Conservation (phyloP, 1,284 basidiomycete species). For the Heterobasidion annosum region DNA sequence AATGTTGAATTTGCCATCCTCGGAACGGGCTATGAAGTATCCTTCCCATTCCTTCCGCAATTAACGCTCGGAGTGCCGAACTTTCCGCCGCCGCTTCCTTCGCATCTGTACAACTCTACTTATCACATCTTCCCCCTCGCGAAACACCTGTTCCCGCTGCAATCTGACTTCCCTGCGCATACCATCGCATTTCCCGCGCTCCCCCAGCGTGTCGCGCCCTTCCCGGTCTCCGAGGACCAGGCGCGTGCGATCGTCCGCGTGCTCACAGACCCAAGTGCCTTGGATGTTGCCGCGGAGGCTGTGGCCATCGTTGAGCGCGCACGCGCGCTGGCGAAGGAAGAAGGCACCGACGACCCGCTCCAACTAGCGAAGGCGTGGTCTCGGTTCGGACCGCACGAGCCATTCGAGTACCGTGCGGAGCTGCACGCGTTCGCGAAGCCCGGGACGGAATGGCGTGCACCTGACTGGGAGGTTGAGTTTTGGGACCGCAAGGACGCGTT, state of each 20-base stretch:
- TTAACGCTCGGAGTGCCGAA: conserved; percentile 26
- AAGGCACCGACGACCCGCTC: conserved; percentile 16
- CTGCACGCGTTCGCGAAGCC: conserved; percentile 40
- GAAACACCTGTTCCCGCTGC: conserved; percentile 41
- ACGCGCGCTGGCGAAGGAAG: conserved; percentile 23
- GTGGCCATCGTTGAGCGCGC: conserved; percentile 38
- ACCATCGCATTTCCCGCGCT: conserved; percentile 61
- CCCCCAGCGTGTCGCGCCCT: conserved; percentile 43
- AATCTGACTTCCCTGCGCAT: conserved; percentile 34
- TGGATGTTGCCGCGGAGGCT: conserved; percentile 41
- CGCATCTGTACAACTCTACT: conserved; percentile 49
- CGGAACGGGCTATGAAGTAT: conserved; percentile 64
- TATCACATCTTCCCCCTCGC: conserved; percentile 58
- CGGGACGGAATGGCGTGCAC: conserved; percentile 26
- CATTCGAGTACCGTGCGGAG: conserved; percentile 61
- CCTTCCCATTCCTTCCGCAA: conserved; percentile 50
- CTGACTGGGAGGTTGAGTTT: conserved; percentile 49
- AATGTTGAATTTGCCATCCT: conserved; percentile 55
- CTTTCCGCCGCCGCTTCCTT: conserved; percentile 35
- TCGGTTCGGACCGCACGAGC: conserved; percentile 37
- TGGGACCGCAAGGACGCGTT: conserved; percentile 42
- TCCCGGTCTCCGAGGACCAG: conserved; percentile 64
- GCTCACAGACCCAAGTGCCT: conserved; percentile 37
- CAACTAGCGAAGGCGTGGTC: conserved; percentile 48
- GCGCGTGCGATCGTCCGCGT: conserved; percentile 45